phyloP scores from a whole-genome alignment of 1,139 yeast species.

The Saccharomyces hybrid region DNA sequence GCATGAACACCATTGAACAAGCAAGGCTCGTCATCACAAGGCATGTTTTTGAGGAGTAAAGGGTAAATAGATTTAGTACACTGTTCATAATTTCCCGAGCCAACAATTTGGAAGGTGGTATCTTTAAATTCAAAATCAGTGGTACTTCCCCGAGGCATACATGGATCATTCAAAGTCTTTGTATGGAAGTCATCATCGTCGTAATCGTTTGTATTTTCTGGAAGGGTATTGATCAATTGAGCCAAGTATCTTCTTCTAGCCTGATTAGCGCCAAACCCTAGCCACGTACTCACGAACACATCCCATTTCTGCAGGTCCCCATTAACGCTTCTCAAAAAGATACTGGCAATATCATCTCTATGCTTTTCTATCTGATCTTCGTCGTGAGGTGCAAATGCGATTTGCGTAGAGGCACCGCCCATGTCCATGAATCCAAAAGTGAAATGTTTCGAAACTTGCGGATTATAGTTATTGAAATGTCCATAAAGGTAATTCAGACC shows the following conservation, averaged over 20 bases:
- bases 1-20: conserved; percentile 76
- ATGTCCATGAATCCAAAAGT: conserved; percentile 80
- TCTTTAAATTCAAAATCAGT: conserved; percentile 41
- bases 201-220: conserved; percentile 35
- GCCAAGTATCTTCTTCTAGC: conserved; percentile 59
- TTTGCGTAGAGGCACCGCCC: conserved; percentile 86
- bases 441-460: conserved; percentile 34
- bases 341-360: conserved; percentile 52
- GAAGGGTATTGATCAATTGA: conserved; percentile 41
- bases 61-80: conserved; percentile 67
- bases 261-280: conserved; percentile 79
- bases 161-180: conserved; percentile 50
- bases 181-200: conserved; percentile 36
- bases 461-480: conserved; percentile 42
- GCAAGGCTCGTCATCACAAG: conserved; percentile 68
- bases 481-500: conserved; percentile 63
- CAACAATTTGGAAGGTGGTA: conserved; percentile 43
- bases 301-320: conserved; percentile 61
- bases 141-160: conserved; percentile 54
- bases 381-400: conserved; percentile 68
- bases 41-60: conserved; percentile 55
- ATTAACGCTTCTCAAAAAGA: conserved; percentile 49
- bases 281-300: conserved; percentile 74
- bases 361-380: conserved; percentile 47
- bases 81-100: conserved; percentile 61